Evolutionary conservation across 805 yeast genomes (phyloP), one percentile per base, ranked within the genome.

Genomic region (Ogataea ramenticola): DNA sequence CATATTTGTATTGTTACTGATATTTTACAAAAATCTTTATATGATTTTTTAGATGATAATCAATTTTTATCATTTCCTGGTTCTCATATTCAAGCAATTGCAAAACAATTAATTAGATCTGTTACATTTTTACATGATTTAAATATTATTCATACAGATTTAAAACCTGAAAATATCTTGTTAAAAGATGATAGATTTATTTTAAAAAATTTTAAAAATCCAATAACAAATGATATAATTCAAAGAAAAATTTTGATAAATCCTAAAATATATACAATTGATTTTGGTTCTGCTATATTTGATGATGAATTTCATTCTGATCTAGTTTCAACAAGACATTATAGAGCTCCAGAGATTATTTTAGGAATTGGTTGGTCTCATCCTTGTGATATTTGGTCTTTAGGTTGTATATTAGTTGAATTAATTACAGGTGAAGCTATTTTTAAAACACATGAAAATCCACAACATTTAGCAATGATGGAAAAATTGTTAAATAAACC

Each of bases 381-480:
- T 54, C 95, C 97, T 1, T 91, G 98, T 62, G 99, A 93, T 61
- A 70, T 91, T 67, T 93, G 99, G 99, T 86, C 96, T 1, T 72
- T 93, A 37, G 99, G 96, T 1, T 91, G 98, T 62, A 87, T 93
- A 15, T 66, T 93, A 31, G 90, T 88, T 10, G 99, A 93, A 65
- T 66, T 93, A 41, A 81, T 86, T 33, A 87, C 95, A 17, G 99
- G 99, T 24, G 96, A 88, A 57, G 96, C 97, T 1, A 67, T 93
- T 21, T 93, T 91, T 64, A 89, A 87, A 52, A 93, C 98, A 1
- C 96, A 91, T 61, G 97, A 93, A 59, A 90, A 91, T 61, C 68
- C 82, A 41, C 98, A 91, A 62, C 99, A 93, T 65, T 68, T 93
- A 61, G 96, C 96, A 15, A 82, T 93, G 85, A 93, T 93, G 85